Percentiles rank a stretch among this genome's conserved stretches.
Evolutionary conservation across 805 yeast species (phyloP).

Genomic region (Metschnikowia continentalis): DNA sequence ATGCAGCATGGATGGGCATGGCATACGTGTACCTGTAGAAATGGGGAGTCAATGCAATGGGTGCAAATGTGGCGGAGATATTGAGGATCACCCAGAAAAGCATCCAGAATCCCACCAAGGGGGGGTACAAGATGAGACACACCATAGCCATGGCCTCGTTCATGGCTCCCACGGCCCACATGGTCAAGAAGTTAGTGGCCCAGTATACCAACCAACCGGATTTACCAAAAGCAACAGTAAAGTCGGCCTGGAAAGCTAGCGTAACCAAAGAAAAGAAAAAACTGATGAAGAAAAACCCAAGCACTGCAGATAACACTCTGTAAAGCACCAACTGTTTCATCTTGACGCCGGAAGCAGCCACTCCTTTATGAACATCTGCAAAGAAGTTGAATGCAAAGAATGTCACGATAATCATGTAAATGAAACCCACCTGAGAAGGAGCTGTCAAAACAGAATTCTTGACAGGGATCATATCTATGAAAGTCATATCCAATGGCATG

Average conservation of each 20-base stretch:
- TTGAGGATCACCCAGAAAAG: conserved; percentile 66
- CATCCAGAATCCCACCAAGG: conserved; percentile 67
- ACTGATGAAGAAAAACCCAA: conserved; percentile 54
- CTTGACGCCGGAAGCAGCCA: conserved; percentile 42
- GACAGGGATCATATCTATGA: conserved; percentile 48
- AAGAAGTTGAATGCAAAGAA: conserved; percentile 69
- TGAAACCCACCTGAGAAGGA: conserved; percentile 71
- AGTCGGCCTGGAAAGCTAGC: conserved; percentile 63
- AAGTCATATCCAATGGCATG: conserved; percentile 32
- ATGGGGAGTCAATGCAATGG: conserved; percentile 54
- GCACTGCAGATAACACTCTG: conserved; percentile 48
- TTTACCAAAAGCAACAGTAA: conserved; percentile 54
- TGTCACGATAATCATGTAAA: conserved; percentile 65
- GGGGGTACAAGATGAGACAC: conserved; percentile 52
- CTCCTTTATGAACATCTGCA: conserved; percentile 46
- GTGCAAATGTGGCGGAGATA: conserved; percentile 64
- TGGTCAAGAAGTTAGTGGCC: conserved; percentile 62
- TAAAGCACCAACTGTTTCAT: conserved; percentile 46
- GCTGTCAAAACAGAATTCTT: conserved; percentile 51
- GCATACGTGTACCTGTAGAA: conserved; percentile 64
- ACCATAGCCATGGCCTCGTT: conserved; percentile 62
- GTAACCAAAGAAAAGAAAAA: conserved; percentile 57
- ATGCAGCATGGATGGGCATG: conserved; percentile 64
- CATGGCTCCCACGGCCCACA: conserved; percentile 74
- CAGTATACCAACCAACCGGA: conserved; percentile 74